Evolutionary conservation across 176 grass and related monocot genomes (phyloP), one percentile per base, ranked within the genome.

Genomic region (Eleusine indica): DNA sequence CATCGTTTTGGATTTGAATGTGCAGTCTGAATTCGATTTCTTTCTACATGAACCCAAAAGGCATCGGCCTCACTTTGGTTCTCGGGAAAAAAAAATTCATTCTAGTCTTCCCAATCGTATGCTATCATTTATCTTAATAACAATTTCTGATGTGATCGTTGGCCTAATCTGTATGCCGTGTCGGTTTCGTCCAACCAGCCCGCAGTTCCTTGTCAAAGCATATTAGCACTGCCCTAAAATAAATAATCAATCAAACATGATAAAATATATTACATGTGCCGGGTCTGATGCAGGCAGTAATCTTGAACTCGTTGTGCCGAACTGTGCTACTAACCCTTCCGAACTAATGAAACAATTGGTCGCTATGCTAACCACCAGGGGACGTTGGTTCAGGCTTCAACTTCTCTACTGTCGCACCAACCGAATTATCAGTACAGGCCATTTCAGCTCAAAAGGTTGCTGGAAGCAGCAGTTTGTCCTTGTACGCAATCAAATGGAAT

Each of bases 391-490:
- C 37, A 84, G 49, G 21, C 69, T 9, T 42, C 68, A 37, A 54
- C 63, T 47, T 83, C 65, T 54, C 75, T 4, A 25, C 58, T 22
- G 21, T 25, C 74, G 37, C n/a, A 47, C 81, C 60, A 74, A 66
- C 86, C 48, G 5, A 51, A 60, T 84, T 51, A 61, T 79, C 49
- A 79, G 38, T 28, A 17, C 48, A 6, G 68, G 38, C 75, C 68
- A 74, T 66, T 74, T 88, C 75, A 79, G 80, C 86, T 78, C 32
- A 35, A 35, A 35, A 35, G 29, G 25, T 70, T 42, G 21, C 3
- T 40, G 37, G 15, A 43, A 21, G 35, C 38, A 16, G 73, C 80
- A 56, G 46, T 65, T 44, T 18, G 63, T 48, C 74, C 14, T 48
- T 66, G 30, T 37, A 80, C 75, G 81, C 75, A 68, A 80, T n/a